Evolutionary conservation across 495 filamentous ascomycete species (phyloP).

Genomic region (Bathelium albidoporum): DNA sequence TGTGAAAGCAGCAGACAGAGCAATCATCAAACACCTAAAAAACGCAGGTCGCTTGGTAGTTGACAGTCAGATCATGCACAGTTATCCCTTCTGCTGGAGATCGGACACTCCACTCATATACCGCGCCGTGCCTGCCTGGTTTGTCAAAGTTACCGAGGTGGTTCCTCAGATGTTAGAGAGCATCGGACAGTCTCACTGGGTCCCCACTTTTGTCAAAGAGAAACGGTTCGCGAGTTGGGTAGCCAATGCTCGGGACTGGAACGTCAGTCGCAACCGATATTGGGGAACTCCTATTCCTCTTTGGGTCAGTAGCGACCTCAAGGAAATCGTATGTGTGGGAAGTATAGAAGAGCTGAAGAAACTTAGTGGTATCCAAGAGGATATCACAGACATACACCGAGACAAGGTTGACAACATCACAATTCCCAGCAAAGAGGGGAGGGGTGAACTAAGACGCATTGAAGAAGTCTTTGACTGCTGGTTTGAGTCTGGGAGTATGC

Average conservation of each 20-base stretch:
- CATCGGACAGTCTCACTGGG: slow-evolving; percentile 89
- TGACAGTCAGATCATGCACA: slow-evolving; percentile 84
- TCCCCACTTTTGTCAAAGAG: slow-evolving; percentile 85
- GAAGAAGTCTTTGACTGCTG: slow-evolving; percentile 97
- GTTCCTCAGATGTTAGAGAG: slow-evolving; percentile 84
- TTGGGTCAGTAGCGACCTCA: slow-evolving; percentile 81
- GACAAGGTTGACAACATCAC: slow-evolving; percentile 95
- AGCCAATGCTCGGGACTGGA: slow-evolving; percentile 91
- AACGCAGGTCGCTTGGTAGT: slow-evolving; percentile 69
- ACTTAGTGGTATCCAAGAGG: slow-evolving; percentile 74
- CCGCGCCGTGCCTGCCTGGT: slow-evolving; percentile 90
- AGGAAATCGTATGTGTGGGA: slow-evolving; percentile 80
- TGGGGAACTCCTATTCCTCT: slow-evolving; percentile 94
- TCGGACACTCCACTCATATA: slow-evolving; percentile 95
- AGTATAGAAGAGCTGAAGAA: slow-evolving; percentile 79
- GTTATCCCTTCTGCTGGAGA: slow-evolving; percentile 91
- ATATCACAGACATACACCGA: slow-evolving; percentile 83
- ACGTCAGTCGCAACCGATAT: slow-evolving; percentile 88
- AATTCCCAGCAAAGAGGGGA: slow-evolving; percentile 85
- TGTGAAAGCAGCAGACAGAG: slow-evolving; percentile 91
- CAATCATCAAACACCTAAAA: slow-evolving; percentile 87
- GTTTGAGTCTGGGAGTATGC: slow-evolving; percentile 94
- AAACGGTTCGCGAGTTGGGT: slow-evolving; percentile 83
- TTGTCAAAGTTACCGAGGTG: slow-evolving; percentile 75
- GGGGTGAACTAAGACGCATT: slow-evolving; percentile 69